These are phyloP conservation scores for Lactarius sanguifluus DNA, from an alignment of 768 basidiomycete species.

Conservation along the genomic window DNA sequence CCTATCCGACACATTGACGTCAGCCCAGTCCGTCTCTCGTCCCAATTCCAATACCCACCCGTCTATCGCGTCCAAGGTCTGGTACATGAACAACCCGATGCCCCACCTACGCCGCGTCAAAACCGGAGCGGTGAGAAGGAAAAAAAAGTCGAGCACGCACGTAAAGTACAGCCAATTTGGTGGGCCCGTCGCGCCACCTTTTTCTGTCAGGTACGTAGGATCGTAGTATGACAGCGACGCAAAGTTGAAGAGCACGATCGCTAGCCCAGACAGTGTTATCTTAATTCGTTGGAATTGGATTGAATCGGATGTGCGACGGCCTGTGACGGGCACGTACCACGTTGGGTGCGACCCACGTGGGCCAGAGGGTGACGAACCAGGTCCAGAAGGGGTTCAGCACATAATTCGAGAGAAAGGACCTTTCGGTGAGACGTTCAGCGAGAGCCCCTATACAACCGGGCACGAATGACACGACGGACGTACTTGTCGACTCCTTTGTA, in stretches of 20 bases:
- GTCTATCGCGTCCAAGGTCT: slow-evolving; percentile 86
- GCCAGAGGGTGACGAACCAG: slow-evolving; percentile 89
- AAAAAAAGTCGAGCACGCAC: slow-evolving; percentile 42
- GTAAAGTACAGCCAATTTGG: slow-evolving; percentile 92
- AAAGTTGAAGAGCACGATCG: slow-evolving; percentile 82
- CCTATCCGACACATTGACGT: slow-evolving; percentile 41
- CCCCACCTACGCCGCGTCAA: slow-evolving; percentile 63
- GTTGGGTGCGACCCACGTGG: slow-evolving; percentile 82
- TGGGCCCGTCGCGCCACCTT: slow-evolving; percentile 57
- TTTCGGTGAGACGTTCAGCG: slow-evolving; percentile 33
- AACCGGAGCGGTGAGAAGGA: not conserved
- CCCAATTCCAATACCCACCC: slow-evolving; percentile 49
- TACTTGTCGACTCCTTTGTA: slow-evolving; percentile 85
- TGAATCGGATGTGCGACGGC: not conserved
- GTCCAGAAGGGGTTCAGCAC: slow-evolving; percentile 87
- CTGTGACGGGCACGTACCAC: slow-evolving; percentile 47
- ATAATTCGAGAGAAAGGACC: slow-evolving; percentile 74
- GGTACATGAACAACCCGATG: slow-evolving; percentile 86
- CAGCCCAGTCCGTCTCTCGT: not conserved
- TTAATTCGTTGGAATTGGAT: slow-evolving; percentile 35
- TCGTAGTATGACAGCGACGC: slow-evolving; percentile 81
- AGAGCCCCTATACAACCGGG: not conserved
- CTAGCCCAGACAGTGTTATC: slow-evolving; percentile 88
- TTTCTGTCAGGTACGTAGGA: slow-evolving; percentile 68
- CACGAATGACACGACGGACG: slow-evolving; percentile 31